Evolutionary conservation across 371 early-diverging fungal species (phyloP), one percentile per base, ranked within the genome.

Genomic region (Mucor circinelloides): DNA sequence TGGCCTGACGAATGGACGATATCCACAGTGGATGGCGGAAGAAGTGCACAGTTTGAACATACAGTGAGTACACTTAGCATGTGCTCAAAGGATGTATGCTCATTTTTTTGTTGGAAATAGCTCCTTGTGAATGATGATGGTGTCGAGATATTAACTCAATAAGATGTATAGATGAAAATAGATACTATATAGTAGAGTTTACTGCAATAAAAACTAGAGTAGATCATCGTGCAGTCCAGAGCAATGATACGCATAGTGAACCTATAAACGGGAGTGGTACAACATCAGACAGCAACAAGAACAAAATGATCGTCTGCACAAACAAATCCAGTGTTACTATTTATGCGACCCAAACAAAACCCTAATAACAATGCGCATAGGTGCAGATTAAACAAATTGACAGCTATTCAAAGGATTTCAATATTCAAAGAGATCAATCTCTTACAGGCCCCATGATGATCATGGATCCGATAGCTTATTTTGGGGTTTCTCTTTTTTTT

Each of bases 1-100:
- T 95, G 94, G 94, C 94, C 94, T 5, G 96, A 96, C 70, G 82
- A 87, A 63, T 96, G 97, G 97, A 96, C 97, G 0, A 89, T 90
- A 15, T 79, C 86, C 1, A 94, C 96, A 0, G 70, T 74, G 2
- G 95, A 95, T 71, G 95, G 95, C 19, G 93, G 93, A 13, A 82
- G 94, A 63, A 92, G 94, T 63, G 94, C 95, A 1, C 97, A 97
- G 79, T 97, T 93, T 71, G 69, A 76, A 50, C 67, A 77, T 73
- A 55, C 78, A 56, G 76, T 82, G 73, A 70, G 70, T 69, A 36
- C 23, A 52, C 23, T 12, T 1, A 13, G 2, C 25, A 9, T 10
- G 21, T 12, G 6, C 17, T 36, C 23, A 32, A 2, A 3, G 12
- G 10, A 8, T 50, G 2, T 42, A 9, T 50, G 8, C 12, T 50